Conservation (phyloP, 768 basidiomycete genomes). For the Lentinus tigrinus region DNA sequence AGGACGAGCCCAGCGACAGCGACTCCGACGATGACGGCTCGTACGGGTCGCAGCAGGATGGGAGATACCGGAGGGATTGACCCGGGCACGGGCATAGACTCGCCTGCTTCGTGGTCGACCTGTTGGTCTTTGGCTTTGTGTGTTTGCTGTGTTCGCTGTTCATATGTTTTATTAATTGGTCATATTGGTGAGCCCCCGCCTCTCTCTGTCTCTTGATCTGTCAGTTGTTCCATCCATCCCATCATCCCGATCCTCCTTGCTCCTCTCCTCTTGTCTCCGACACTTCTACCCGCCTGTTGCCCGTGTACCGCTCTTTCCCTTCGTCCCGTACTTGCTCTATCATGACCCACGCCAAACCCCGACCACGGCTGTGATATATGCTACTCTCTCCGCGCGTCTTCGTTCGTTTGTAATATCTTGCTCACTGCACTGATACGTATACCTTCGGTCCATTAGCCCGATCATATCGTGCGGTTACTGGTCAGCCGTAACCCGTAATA, state of each 20-base stretch:
- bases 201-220: no score
- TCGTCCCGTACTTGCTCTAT: no score
- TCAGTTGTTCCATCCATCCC: no score
- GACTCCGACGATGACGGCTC: conserved; percentile 33
- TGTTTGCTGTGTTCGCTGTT: neutral
- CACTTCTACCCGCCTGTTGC: no score
- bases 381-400: no score
- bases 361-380: no score
- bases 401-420: no score
- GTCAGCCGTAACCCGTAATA: neutral
- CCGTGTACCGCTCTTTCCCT: no score
- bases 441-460: neutral
- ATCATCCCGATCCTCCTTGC: no score
- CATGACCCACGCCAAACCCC: no score
- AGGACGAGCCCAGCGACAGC: conserved; percentile 22
- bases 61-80: conserved; percentile 5
- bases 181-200: neutral
- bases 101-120: neutral
- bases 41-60: conserved; percentile 27
- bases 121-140: neutral
- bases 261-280: no score
- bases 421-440: no score
- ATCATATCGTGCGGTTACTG: neutral
- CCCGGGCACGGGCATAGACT: neutral
- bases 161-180: neutral